Conservation (phyloP, 345 rosid genomes). For the Diplotaxis tenuifolia region DNA sequence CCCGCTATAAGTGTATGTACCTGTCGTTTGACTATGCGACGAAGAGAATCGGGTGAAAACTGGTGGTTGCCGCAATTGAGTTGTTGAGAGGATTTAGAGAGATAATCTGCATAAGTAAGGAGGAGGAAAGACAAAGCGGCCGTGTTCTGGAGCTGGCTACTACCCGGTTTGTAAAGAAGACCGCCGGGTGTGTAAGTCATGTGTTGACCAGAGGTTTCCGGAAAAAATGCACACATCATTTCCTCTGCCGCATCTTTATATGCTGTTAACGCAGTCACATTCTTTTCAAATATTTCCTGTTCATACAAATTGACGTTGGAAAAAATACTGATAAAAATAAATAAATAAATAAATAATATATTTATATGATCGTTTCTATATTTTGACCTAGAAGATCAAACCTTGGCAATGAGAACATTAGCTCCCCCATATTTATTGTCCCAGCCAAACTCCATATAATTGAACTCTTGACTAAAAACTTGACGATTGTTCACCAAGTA, state of each 20-base stretch:
- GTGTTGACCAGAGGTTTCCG: constrained; percentile 61
- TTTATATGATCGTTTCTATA: neutral
- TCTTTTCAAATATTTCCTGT: constrained; percentile 67
- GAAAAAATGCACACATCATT: constrained; percentile 78
- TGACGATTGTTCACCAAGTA: constrained; percentile 33
- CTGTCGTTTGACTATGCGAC: constrained; percentile 72
- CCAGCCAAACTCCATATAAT: constrained; percentile 72
- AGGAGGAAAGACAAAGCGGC: constrained; percentile 78
- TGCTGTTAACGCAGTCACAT: constrained; percentile 43
- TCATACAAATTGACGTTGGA: neutral
- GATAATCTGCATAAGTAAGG: constrained; percentile 75
- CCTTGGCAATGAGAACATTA: constrained; percentile 62
- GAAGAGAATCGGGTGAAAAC: constrained; percentile 52
- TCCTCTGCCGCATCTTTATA: constrained; percentile 76
- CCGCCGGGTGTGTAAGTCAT: constrained; percentile 69
- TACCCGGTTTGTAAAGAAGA: constrained; percentile 76
- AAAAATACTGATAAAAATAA: no score
- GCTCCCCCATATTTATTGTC: constrained; percentile 72
- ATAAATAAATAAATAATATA: neutral
- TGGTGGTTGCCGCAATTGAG: constrained; percentile 52
- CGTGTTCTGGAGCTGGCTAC: constrained; percentile 84
- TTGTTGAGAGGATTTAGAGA: constrained; percentile 59
- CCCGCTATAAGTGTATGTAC: constrained; percentile 26
- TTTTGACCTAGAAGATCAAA: constrained; percentile 12
- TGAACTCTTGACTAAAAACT: constrained; percentile 12